Evolutionary conservation across 2,329 filamentous ascomycete genomes (phyloP), one percentile per base, ranked within the genome.

Genomic region (Metarhizium guizhouense): DNA sequence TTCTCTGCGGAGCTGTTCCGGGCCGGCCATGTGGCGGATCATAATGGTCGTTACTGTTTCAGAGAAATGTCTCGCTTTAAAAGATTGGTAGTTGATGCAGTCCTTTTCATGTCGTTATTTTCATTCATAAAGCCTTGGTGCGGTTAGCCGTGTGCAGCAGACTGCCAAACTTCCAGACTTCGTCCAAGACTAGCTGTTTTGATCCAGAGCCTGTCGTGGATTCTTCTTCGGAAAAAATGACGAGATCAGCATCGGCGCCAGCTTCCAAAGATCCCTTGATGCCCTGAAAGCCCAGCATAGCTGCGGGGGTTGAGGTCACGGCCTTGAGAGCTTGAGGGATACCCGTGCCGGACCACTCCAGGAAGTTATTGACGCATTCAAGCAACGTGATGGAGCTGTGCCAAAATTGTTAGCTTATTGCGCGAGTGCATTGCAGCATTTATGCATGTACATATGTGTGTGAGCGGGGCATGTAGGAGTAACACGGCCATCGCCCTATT

Each of bases 361-460:
- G 75, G 68, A 94, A 92, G 70, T 94, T 94, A 65, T 84, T 87
- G 54, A 92, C 83, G 63, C 90, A 94, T 63, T 93, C 87, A 45
- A 92, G 79, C n/a, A 95, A 76, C 6, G 86, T 85, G 53, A 86
- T 84, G 47, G 84, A 84, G 62, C 83, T 86, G 53, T 45, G 10
- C 3, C n/a, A 20, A 14, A 34, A 8, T 10, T 30, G 55, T 63
- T 50, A 61, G 59, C 32, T 40, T 6, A 25, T 25, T 25, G 4
- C 25, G 25, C 25, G 25, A 25, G 3, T 25, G 25, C 25, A 25
- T 25, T 25, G 25, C 25, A 25, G 25, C 25, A 25, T 25, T 25
- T 25, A 6, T 32, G 10, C 36, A n/a, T 29, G 29, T 20, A 18
- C 3, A 11, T 25, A 25, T 45, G 40, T 16, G 8, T 10, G 42